Percentiles rank a stretch among this genome's conserved stretches.
phyloP scores from a whole-genome alignment of 2,329 filamentous ascomycete genomes.

The Penicillium concentricum region DNA sequence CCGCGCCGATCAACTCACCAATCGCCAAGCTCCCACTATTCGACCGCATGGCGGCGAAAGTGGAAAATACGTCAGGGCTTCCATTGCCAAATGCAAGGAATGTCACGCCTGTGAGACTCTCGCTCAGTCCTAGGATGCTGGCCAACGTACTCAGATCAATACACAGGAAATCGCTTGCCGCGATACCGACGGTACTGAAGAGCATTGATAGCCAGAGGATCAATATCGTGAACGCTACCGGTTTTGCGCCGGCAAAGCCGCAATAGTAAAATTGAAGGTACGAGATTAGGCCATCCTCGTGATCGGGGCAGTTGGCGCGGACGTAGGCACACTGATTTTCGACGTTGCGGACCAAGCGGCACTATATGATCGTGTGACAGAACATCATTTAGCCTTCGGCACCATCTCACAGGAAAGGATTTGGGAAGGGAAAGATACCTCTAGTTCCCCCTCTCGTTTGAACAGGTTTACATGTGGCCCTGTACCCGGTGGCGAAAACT shows the following conservation, averaged over 20 bases:
- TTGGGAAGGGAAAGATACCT: conserved; percentile 24
- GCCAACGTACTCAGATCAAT: conserved; percentile 94
- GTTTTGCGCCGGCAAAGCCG: conserved; percentile 63
- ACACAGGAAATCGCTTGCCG: conserved; percentile 97
- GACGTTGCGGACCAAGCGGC: conserved; percentile 73
- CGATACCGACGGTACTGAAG: conserved; percentile 96
- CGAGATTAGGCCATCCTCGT: conserved; percentile 84
- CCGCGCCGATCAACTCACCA: conserved; percentile 90
- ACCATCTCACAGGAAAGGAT: conserved; percentile 4
- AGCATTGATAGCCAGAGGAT: conserved; percentile 81
- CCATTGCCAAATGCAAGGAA: conserved; percentile 97
- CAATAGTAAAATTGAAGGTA: conserved; percentile 95
- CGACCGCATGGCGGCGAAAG: conserved; percentile 95
- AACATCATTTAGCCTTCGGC: conserved; percentile 13
- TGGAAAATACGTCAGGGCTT: conserved; percentile 96
- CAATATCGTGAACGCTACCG: conserved; percentile 75
- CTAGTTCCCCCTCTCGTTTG: conserved; percentile 24
- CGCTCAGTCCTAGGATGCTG: conserved; percentile 83
- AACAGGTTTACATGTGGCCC: conserved; percentile 13
- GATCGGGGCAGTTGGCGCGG: conserved; percentile 75
- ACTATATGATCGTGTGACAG: conserved; percentile 49
- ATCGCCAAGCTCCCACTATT: conserved; percentile 96
- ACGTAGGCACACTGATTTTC: conserved; percentile 86
- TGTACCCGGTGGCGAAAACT: conserved; percentile 1
- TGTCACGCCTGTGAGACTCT: conserved; percentile 93